Evolutionary conservation across 805 yeast genomes (phyloP), one percentile per base, ranked within the genome.

Genomic region (Starmera dryadoides): DNA sequence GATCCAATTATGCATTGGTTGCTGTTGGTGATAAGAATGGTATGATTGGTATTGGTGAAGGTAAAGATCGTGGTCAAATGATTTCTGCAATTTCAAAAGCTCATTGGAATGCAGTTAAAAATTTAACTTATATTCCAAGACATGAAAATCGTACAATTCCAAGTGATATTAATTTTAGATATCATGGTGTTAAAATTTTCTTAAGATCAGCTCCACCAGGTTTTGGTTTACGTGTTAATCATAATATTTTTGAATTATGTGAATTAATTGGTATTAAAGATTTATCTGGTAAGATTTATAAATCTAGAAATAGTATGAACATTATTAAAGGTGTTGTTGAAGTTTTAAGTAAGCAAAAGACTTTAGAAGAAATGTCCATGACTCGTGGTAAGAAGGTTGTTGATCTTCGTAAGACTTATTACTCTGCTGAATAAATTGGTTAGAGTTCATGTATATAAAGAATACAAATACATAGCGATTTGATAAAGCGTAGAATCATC

Each of bases 331-430:
- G 91, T 33, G 75, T 89, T 37, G 70, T 89, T 42, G 94, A 86
- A 59, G 96, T 96, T 1, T 73, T 93, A 48, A 69, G 73, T 37
- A 77, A 79, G 53, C 98, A 89, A 64, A 77, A 76, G 47, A 74
- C 94, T 2, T 72, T 86, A 52, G 94, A 86, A 53, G 95, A 88
- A 52, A 73, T 91, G 58, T 96, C 98, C 5, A 71, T 80, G 38
- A 84, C 81, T 51, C 79, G 98, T 66, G 98, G 98, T 45, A 91
- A 91, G 75, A 87, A 87, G 73, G 75, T 91, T 55, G 88, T 87
- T 30, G 98, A 93, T 62, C 81, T 93, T 56, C 82, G 94, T 62
- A 86, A 84, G 67, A 79, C 86, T 32, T 93, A 91, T 68, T 88
- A 87, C 62, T 76, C 85, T 21, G 55, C 61, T 30, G 6, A 22